Percentiles rank a stretch among this genome's conserved stretches.
phyloP scores from a whole-genome alignment of 176 grass and related monocot genomes.

The Cymbopogon citratus region DNA sequence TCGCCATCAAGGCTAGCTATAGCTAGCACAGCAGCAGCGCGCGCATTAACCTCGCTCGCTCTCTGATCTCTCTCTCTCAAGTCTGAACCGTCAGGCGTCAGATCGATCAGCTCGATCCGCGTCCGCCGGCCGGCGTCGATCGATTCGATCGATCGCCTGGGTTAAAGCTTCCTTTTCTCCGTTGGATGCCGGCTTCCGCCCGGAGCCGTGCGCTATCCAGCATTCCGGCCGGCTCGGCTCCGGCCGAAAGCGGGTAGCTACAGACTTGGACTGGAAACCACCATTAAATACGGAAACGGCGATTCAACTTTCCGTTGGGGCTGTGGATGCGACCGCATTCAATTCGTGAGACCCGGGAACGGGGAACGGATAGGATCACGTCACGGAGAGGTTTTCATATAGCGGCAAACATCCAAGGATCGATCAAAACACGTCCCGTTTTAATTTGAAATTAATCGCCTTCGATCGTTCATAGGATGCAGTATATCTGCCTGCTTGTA shows the following conservation, averaged over 20 bases:
- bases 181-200: neutral
- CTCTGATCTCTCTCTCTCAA: no score
- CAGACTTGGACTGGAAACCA: neutral
- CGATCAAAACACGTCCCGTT: neutral
- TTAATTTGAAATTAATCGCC: neutral
- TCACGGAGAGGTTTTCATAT: neutral
- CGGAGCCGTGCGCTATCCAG: neutral
- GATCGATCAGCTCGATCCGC: neutral
- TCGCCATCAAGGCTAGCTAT: neutral
- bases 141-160: no score
- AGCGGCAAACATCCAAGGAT: neutral
- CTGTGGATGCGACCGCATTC: constrained; percentile 34
- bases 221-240: neutral
- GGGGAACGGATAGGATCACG: neutral
- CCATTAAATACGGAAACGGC: neutral
- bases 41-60: constrained; percentile 4
- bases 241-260: neutral
- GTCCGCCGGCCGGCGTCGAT: neutral
- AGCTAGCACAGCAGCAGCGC: neutral
- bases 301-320: constrained; percentile 32
- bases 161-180: neutral
- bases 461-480: neutral
- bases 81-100: neutral
- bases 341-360: constrained; percentile 18
- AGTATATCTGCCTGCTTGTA: neutral